A percentile compares a stretch with the other conserved stretches of the same genome.
These are phyloP conservation scores for Solanum bulbocastanum DNA, from an alignment of 257 asterid species.

Conservation along the genomic window DNA sequence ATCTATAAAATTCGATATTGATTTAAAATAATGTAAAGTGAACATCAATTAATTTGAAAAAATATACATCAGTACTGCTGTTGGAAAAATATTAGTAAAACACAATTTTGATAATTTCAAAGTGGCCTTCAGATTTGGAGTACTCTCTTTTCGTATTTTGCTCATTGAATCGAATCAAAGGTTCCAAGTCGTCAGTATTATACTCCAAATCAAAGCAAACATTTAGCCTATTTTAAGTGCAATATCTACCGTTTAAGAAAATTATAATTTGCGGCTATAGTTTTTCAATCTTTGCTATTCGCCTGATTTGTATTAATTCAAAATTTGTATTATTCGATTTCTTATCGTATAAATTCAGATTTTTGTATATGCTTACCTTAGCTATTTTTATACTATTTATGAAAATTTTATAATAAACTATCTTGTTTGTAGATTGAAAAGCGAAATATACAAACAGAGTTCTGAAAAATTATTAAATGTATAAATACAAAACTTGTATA, in stretches of 20 bases:
- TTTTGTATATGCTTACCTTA: too few relatives aligned
- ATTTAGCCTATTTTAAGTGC: too few relatives aligned
- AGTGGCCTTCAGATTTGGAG: neutral
- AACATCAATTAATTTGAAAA: neutral
- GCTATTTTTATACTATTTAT: too few relatives aligned
- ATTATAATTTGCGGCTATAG: too few relatives aligned
- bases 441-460: too few relatives aligned
- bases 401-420: too few relatives aligned
- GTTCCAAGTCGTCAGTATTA: neutral
- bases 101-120: neutral
- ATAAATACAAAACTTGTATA: too few relatives aligned
- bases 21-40: neutral
- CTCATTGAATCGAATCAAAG: neutral
- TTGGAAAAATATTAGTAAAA: neutral
- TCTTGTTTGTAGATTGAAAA: too few relatives aligned
- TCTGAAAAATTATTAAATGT: neutral
- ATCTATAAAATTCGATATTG: neutral
- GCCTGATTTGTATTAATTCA: too few relatives aligned
- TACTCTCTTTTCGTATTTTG: neutral
- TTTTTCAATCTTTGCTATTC: too few relatives aligned
- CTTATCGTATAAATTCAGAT: too few relatives aligned
- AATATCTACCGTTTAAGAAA: too few relatives aligned
- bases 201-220: neutral
- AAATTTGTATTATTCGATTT: rapidly evolving
- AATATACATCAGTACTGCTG: neutral